A percentile compares a stretch with the other conserved stretches of the same genome.
phyloP scores from a whole-genome alignment of 1,284 basidiomycete genomes.

The Fomitopsis schrenkii region DNA sequence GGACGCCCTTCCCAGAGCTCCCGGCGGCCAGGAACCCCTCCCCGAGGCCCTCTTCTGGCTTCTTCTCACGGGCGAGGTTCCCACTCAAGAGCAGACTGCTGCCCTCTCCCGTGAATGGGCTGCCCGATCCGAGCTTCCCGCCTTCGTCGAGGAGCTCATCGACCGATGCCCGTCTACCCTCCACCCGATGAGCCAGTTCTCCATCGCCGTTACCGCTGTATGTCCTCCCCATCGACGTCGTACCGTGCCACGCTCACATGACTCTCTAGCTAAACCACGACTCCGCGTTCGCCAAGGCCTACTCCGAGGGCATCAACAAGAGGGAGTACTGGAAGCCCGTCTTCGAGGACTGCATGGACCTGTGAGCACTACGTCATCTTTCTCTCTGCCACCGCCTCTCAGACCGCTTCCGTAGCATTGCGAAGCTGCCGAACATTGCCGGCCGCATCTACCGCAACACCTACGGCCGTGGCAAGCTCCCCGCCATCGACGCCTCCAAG shows the following conservation, averaged over 20 bases:
- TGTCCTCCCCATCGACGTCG: conserved; percentile 26
- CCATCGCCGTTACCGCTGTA: conserved; percentile 90
- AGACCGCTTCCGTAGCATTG: conserved; percentile 54
- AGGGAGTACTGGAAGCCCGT: conserved; percentile 97
- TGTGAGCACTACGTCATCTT: conserved; percentile 45
- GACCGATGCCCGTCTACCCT: conserved; percentile 92
- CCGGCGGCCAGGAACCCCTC: conserved; percentile 86
- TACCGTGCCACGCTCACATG: conserved; percentile 6
- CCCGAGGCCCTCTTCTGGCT: conserved; percentile 97
- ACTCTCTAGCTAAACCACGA: conserved; percentile 82
- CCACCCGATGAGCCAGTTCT: conserved; percentile 97
- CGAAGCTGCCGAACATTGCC: conserved; percentile 96
- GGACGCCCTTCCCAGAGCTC: conserved; percentile 80
- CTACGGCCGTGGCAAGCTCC: conserved; percentile 86
- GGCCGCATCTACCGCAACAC: conserved; percentile 97
- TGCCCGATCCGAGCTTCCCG: conserved; percentile 82
- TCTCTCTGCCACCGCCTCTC: not conserved
- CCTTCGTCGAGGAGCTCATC: conserved; percentile 90
- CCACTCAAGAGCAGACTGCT: conserved; percentile 82
- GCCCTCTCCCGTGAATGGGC: conserved; percentile 91
- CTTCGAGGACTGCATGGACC: conserved; percentile 96
- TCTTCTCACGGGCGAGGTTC: conserved; percentile 89
- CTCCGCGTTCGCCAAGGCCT: conserved; percentile 95
- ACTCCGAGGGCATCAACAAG: conserved; percentile 91
- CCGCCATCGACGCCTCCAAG: conserved; percentile 82